Base-by-base conservation (phyloP, 257 asterid species). In the Linaria vulgaris region DNA sequence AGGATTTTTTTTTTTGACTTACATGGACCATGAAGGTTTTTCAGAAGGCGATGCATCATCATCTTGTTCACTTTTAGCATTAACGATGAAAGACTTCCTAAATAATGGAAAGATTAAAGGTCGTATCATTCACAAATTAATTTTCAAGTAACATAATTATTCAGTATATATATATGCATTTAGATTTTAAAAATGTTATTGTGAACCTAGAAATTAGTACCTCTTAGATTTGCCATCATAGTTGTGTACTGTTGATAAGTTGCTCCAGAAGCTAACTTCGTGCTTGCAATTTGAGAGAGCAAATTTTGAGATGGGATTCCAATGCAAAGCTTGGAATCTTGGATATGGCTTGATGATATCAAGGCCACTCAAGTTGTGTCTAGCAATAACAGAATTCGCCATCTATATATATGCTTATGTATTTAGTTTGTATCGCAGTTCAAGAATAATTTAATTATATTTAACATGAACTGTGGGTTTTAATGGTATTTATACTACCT, bases 21-120 rank as follows among this genome's bases (percentile, higher is more conserved):
- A 88, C 96, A 80, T 65, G 24, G 85, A 67, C 22, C 48, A 60
- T 30, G 87, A 82, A 37, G 82, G 81, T 31, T 90, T 75, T 24
- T 66, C 79, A 3, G 94, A 46, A 24, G 95, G 87, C 53, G 69
- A 48, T 10, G 95, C 85, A 64, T 70, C 79, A 43, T 80, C 77
- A 49, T 81, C 88, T 0, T 87, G 87, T 12, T 56, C 66, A 22
- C 63, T 37, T 34, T 66, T 61, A 21, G 82, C 87, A 47, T 61
- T 20, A 3, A 78, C 84, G 0, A 37, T 55, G 9, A 75, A 72
- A 38, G 80, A 43, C 6, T 61, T 75, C 80, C 87, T 81, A 24
- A 68, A 64, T n/a, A n/a, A n/a, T n/a, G n/a, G n/a, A n/a, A n/a
- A n/a, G n/a, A n/a, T n/a, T n/a, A n/a, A n/a, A n/a, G n/a, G n/a